Evolutionary conservation across 2,329 filamentous ascomycete genomes (phyloP), one percentile per base, ranked within the genome.

Genomic region (Aspergillus alliaceus): DNA sequence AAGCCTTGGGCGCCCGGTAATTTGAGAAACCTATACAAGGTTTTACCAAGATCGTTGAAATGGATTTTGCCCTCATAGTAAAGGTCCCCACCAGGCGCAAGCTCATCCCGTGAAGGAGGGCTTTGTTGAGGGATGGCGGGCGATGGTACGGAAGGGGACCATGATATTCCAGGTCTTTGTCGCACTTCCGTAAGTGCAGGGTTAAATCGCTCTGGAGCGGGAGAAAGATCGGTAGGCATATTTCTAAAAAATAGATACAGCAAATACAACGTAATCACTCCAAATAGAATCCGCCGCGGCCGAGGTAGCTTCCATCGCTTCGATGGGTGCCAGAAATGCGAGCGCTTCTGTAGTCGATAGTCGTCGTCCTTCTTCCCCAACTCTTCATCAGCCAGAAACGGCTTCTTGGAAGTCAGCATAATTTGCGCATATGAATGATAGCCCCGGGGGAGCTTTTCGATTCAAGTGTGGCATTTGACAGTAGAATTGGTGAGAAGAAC

Each of bases 51-150:
- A 11, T 84, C 74, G 64, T 83, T 84, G 69, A 91, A 93, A 65
- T 80, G 85, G 64, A 96, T 81, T 1, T 84, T 84, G 1, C 90
- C 92, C 60, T 87, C 84, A 72, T 88, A 93, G 51, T 81, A 80
- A 59, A 80, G 74, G 54, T 72, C 58, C 24, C 66, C 61, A 48
- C 67, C 34, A 63, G 52, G 22, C 62, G 66, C 25, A 53, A 61
- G 8, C 3, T 57, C 47, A 5, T 60, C 57, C 25, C 59, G 57
- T 6, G 64, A 59, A 31, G 59, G 58, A 37, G 62, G 57, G 0
- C 52, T 55, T 7, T 58, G 53, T 14, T 56, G 59, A 18, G 59
- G 34, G n/a, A 47, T 48, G 11, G 29, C 37, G 27, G 57, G 49
- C 14, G 60, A 34, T 29, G 61, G 51, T 22, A 51, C 53, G 15